These are phyloP conservation scores for Fraxinus baroniana DNA, from an alignment of 305 asterid species.

Conservation along the genomic window DNA sequence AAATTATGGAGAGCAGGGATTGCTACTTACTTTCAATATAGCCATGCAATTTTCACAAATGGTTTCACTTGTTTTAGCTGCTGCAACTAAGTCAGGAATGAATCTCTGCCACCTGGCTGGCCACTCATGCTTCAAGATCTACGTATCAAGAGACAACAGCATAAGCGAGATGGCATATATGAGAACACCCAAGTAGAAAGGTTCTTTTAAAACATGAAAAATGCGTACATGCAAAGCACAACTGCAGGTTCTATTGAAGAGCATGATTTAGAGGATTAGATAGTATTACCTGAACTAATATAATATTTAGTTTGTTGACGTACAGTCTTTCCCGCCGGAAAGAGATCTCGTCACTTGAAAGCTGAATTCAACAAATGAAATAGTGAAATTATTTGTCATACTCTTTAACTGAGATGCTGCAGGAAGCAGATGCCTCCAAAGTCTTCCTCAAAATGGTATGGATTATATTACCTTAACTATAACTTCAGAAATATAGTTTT, in stretches of 20 bases:
- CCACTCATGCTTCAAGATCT: slow-evolving; percentile 99
- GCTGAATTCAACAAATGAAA: slow-evolving; percentile 39
- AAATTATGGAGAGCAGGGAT: background rate
- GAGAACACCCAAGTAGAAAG: background rate
- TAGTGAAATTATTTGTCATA: slow-evolving; percentile 19
- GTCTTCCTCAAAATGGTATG: background rate
- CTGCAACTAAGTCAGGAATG: slow-evolving; percentile 94
- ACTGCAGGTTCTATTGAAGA: background rate
- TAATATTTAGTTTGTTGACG: slow-evolving; percentile 82
- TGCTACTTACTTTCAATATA: slow-evolving; percentile 63
- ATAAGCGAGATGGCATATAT: slow-evolving; percentile 14
- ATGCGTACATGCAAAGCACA: background rate
- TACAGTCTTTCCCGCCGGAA: slow-evolving; percentile 88
- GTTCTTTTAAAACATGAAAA: slow-evolving; percentile 4
- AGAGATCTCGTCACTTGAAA: slow-evolving; percentile 89
- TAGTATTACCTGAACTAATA: slow-evolving; percentile 81
- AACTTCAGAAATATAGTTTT: slow-evolving; percentile 95
- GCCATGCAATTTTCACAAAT: slow-evolving; percentile 99
- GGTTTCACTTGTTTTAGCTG: slow-evolving; percentile 92
- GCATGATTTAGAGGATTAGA: slow-evolving; percentile 13
- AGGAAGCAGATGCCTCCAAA: background rate
- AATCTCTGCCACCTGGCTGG: slow-evolving; percentile 93
- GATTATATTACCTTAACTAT: slow-evolving; percentile 72
- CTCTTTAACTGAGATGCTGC: background rate
- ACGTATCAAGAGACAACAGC: slow-evolving; percentile 22